phyloP scores from a whole-genome alignment of 2,329 filamentous ascomycete species.

The Talaromyces sp. region DNA sequence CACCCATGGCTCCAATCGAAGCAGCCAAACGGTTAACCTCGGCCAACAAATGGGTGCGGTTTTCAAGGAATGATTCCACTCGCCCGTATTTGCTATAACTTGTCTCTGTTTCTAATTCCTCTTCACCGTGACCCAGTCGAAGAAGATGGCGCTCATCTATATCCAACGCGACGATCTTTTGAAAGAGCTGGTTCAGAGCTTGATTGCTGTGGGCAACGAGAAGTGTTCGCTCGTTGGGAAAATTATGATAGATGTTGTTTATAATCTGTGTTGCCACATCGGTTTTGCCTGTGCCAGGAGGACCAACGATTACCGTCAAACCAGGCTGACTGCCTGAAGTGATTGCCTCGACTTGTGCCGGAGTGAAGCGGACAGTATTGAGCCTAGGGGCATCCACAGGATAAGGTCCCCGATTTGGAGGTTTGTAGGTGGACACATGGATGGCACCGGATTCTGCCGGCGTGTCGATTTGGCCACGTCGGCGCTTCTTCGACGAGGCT shows the following conservation, averaged over 20 bases:
- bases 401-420: slow-evolving; percentile 84
- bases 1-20: slow-evolving; percentile 80
- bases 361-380: slow-evolving; percentile 82
- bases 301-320: slow-evolving; percentile 86
- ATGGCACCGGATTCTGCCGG: slow-evolving; percentile 61
- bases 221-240: slow-evolving; percentile 83
- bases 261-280: slow-evolving; percentile 98
- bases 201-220: slow-evolving; percentile 97
- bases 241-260: slow-evolving; percentile 98
- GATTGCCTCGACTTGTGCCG: slow-evolving; percentile 86
- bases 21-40: slow-evolving; percentile 83
- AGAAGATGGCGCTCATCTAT: slow-evolving; percentile 93
- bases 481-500: slow-evolving; percentile 77
- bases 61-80: slow-evolving; percentile 91
- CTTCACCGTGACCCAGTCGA: slow-evolving; percentile 88
- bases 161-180: slow-evolving; percentile 93
- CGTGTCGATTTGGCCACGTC: slow-evolving; percentile 66
- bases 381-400: slow-evolving; percentile 73
- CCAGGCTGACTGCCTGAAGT: slow-evolving; percentile 91
- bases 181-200: slow-evolving; percentile 92
- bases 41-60: slow-evolving; percentile 67
- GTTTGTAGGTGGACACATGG: slow-evolving; percentile 83
- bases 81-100: slow-evolving; percentile 92
- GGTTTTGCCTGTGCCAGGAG: slow-evolving; percentile 97
- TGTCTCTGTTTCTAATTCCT: slow-evolving; percentile 78